These are phyloP conservation scores for Novymonas esmeraldas DNA, from an alignment of 208 protist species.

Conservation along the genomic window DNA sequence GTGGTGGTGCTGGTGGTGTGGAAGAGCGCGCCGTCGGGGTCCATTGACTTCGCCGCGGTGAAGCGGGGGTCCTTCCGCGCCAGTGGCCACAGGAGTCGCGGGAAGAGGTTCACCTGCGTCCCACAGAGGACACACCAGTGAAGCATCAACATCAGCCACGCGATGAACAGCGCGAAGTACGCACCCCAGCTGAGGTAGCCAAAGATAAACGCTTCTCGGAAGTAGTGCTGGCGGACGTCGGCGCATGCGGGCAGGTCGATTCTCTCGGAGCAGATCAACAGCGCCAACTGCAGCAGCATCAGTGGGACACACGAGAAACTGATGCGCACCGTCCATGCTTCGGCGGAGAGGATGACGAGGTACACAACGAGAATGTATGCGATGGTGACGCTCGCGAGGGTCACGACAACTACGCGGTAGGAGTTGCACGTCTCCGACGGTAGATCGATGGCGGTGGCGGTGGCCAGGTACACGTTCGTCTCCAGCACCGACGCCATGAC, in stretches of 20 bases:
- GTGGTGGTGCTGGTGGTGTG: too few species aligned
- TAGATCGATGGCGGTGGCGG: slow-evolving; percentile 23
- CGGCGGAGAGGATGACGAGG: slow-evolving; percentile 25
- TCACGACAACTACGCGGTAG: slow-evolving; percentile 31
- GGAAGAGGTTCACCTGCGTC: slow-evolving; percentile 29
- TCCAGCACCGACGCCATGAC: slow-evolving; percentile 63
- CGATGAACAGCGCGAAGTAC: slow-evolving; percentile 34
- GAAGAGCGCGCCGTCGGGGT: neutral
- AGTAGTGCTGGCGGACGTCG: slow-evolving; percentile 4
- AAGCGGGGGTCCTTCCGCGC: slow-evolving; percentile 14
- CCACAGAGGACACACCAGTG: slow-evolving; percentile 19
- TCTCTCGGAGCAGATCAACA: slow-evolving; percentile 31
- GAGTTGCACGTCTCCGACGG: slow-evolving; percentile 18
- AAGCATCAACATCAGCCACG: slow-evolving; percentile 47
- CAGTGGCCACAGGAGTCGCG: slow-evolving; percentile 27
- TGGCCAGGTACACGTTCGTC: slow-evolving; percentile 54
- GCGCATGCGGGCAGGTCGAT: slow-evolving; percentile 1
- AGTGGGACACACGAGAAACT: slow-evolving; percentile 42
- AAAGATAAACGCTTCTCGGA: slow-evolving; percentile 39
- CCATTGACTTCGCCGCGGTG: neutral
- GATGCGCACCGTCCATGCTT: slow-evolving; percentile 26
- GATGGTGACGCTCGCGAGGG: slow-evolving; percentile 33
- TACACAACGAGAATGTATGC: slow-evolving; percentile 39
- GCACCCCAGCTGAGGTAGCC: slow-evolving; percentile 42
- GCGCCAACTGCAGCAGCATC: slow-evolving; percentile 32